Evolutionary conservation across 257 asterid genomes (phyloP).

Genomic region (Sherardia arvensis): DNA sequence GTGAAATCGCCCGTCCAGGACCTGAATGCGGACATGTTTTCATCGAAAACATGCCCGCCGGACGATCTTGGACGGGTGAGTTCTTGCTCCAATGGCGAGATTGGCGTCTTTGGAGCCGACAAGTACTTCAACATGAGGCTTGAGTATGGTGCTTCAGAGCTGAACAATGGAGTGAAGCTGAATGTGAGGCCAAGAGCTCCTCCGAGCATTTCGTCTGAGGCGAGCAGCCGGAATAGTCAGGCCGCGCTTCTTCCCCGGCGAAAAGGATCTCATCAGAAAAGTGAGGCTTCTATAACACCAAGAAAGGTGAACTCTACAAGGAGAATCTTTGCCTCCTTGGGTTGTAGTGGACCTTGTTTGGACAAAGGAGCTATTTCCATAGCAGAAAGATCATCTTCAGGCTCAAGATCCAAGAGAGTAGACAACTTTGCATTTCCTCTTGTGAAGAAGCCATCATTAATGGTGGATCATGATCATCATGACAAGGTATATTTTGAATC

Average conservation of each 20-base stretch:
- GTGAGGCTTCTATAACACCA: constrained; percentile 19
- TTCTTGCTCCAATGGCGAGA: constrained; percentile 36
- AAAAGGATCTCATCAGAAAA: constrained; percentile 16
- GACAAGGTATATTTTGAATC: background rate
- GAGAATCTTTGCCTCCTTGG: constrained; percentile 33
- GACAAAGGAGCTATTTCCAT: constrained; percentile 33
- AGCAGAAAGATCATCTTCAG: constrained; percentile 6
- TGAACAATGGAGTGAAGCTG: background rate
- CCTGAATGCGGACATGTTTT: constrained; percentile 32
- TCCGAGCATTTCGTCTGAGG: constrained; percentile 41
- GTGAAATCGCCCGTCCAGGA: constrained; percentile 36
- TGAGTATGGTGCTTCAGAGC: constrained; percentile 20
- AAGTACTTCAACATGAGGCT: constrained; percentile 69
- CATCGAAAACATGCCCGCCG: constrained; percentile 18
- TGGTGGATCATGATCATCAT: background rate
- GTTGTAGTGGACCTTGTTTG: constrained; percentile 52
- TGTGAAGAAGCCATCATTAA: background rate
- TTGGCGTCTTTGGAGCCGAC: constrained; percentile 69
- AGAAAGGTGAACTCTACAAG: constrained; percentile 26
- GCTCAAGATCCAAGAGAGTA: background rate
- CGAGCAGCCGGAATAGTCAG: constrained; percentile 49
- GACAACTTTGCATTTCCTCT: constrained; percentile 19
- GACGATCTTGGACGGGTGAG: constrained; percentile 11
- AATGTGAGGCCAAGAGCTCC: constrained; percentile 30
- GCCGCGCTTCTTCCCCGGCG: constrained; percentile 17